Percentiles rank a stretch among this genome's conserved stretches.
Evolutionary conservation across 2,329 filamentous ascomycete genomes (phyloP).

Genomic region (Metarhizium humberi): DNA sequence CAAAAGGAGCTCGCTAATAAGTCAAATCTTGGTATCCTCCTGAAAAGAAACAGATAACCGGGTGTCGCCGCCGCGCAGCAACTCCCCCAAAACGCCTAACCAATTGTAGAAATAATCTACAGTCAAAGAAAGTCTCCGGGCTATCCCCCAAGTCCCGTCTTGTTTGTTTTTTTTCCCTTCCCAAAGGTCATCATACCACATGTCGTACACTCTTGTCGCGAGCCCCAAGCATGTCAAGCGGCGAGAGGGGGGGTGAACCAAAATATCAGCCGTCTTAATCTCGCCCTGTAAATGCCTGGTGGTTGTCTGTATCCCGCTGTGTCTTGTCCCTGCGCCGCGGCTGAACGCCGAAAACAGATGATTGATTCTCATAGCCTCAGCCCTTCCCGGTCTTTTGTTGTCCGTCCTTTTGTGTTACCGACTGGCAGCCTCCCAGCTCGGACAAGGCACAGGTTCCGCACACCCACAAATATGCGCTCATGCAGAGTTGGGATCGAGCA

Average conservation of each 20-base stretch:
- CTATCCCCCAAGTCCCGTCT: too few relatives aligned
- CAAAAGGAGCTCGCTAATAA: neutral
- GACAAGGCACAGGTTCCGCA: neutral
- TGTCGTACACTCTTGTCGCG: too few relatives aligned
- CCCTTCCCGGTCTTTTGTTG: neutral
- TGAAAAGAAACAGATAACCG: neutral
- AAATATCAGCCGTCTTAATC: neutral
- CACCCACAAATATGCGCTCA: neutral
- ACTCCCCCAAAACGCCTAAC: neutral
- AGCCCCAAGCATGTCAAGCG: too few relatives aligned
- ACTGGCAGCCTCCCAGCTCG: neutral
- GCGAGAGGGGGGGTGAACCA: neutral
- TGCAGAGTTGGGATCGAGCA: neutral
- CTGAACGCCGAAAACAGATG: conserved; percentile 4
- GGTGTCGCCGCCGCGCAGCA: neutral
- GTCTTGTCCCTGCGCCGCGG: conserved; percentile 3
- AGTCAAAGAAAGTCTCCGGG: too few relatives aligned
- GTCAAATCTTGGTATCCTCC: neutral
- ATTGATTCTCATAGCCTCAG: neutral
- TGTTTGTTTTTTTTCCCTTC: too few relatives aligned
- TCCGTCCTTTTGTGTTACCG: neutral
- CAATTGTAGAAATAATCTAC: neutral
- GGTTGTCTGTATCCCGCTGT: neutral
- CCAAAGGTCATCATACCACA: too few relatives aligned
- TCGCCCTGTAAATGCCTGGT: neutral